Percentiles rank a stretch among this genome's conserved stretches.
phyloP scores from a whole-genome alignment of 1,139 yeast genomes.

The Chernovozyma sophiae-reginae region DNA sequence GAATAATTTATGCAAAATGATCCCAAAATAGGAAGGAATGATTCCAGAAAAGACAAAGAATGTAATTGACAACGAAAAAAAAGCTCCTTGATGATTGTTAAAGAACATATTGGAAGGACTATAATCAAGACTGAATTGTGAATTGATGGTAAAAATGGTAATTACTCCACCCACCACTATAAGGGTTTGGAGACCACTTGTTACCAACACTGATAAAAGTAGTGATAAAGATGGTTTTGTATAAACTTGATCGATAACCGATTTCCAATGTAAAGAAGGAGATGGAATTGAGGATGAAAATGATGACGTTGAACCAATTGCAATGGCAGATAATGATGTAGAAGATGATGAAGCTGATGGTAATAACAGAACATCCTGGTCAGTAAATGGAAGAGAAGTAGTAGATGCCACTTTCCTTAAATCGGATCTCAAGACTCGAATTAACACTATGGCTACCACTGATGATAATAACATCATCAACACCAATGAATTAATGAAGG shows the following conservation, averaged over 20 bases:
- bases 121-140: slow-evolving; percentile 17
- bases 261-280: slow-evolving; percentile 47
- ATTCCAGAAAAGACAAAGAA: slow-evolving; percentile 68
- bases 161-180: slow-evolving; percentile 63
- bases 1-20: slow-evolving; percentile 55
- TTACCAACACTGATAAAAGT: slow-evolving; percentile 52
- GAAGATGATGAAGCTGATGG: background rate
- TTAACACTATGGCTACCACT: slow-evolving; percentile 58
- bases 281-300: too few species aligned
- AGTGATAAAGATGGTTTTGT: slow-evolving; percentile 45
- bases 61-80: slow-evolving; percentile 55
- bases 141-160: slow-evolving; percentile 50
- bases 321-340: too few species aligned
- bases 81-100: slow-evolving; percentile 62
- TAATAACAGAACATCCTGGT: slow-evolving; percentile 9
- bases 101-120: slow-evolving; percentile 24
- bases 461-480: slow-evolving; percentile 55
- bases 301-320: background rate
- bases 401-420: slow-evolving; percentile 21
- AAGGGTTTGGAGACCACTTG: slow-evolving; percentile 71
- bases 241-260: slow-evolving; percentile 51
- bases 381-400: slow-evolving; percentile 14
- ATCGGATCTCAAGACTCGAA: slow-evolving; percentile 46
- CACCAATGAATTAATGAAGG: slow-evolving; percentile 62
- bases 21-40: slow-evolving; percentile 68